Percentiles rank a stretch among this genome's conserved stretches.
phyloP scores from a whole-genome alignment of 164 flowering plant genomes.

The Cinnamomum micranthum region DNA sequence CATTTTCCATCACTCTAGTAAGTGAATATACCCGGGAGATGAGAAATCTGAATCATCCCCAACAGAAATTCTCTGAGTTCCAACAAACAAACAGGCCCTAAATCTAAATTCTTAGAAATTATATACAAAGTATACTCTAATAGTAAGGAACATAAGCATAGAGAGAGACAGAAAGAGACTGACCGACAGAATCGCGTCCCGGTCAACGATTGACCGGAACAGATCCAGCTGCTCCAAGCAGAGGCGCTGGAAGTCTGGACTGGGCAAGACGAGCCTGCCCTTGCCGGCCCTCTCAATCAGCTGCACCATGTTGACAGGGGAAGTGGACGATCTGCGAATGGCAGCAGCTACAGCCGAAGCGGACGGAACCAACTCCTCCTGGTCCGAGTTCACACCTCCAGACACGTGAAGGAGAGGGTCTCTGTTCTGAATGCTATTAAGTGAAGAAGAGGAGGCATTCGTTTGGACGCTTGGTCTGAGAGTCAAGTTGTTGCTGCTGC shows the following conservation, averaged over 20 bases:
- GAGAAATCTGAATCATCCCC: too few species aligned
- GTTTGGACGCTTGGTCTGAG: background rate
- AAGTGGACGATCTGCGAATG: constrained; percentile 47
- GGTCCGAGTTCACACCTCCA: background rate
- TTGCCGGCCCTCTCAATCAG: constrained; percentile 40
- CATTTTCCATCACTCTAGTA: too few species aligned
- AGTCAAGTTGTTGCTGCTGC: background rate
- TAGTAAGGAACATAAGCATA: background rate
- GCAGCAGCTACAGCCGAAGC: constrained; percentile 70
- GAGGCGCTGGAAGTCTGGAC: constrained; percentile 70
- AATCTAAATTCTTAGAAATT: background rate
- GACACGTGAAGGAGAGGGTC: background rate
- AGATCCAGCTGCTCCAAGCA: constrained; percentile 77
- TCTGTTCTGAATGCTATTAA: too few species aligned
- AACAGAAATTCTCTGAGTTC: background rate
- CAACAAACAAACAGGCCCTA: background rate
- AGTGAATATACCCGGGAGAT: too few species aligned
- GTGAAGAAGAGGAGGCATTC: background rate
- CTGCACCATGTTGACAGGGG: constrained; percentile 69
- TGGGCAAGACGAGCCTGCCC: constrained; percentile 53
- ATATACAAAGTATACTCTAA: too few species aligned
- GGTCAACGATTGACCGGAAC: constrained; percentile 65
- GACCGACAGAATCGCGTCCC: constrained; percentile 64
- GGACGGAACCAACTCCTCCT: constrained; percentile 40
- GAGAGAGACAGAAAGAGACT: background rate